Percentiles rank a stretch among this genome's conserved stretches.
These are phyloP conservation scores for Pyrus communis DNA, from an alignment of 306 rosid genomes.

Conservation along the genomic window DNA sequence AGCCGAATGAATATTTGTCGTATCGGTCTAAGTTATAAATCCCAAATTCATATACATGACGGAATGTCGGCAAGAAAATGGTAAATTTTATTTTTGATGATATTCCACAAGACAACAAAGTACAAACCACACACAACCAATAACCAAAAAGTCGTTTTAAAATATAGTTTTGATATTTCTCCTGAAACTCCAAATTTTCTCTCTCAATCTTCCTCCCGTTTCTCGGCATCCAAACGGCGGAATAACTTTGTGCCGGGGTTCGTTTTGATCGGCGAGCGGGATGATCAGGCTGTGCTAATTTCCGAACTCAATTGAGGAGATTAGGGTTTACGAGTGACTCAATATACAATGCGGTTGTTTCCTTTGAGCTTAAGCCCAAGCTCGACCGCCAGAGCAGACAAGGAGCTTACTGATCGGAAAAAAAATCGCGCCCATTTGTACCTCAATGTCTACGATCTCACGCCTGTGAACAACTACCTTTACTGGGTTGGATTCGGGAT, in stretches of 20 bases:
- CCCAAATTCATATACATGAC: no score
- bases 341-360: slow-evolving; percentile 59
- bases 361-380: slow-evolving; percentile 40
- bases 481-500: slow-evolving; percentile 73
- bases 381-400: slow-evolving; percentile 30
- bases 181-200: no score
- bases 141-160: no score
- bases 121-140: no score
- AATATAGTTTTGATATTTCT: no score
- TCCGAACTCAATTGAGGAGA: slow-evolving; percentile 3
- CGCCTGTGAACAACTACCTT: slow-evolving; percentile 74
- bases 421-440: slow-evolving; percentile 39
- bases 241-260: not conserved
- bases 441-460: slow-evolving; percentile 92
- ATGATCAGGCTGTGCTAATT: slow-evolving; percentile 36
- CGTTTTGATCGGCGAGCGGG: not conserved
- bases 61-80: no score
- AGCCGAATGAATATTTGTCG: no score
- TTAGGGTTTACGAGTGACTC: slow-evolving; percentile 12
- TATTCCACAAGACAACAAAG: no score
- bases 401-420: slow-evolving; percentile 24
- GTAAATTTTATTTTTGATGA: no score
- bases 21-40: no score
- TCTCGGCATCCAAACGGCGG: slow-evolving; percentile 3
- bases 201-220: not conserved